Evolutionary conservation across 805 yeast species (phyloP), one percentile per base, ranked within the genome.

Genomic region (Candida maris): DNA sequence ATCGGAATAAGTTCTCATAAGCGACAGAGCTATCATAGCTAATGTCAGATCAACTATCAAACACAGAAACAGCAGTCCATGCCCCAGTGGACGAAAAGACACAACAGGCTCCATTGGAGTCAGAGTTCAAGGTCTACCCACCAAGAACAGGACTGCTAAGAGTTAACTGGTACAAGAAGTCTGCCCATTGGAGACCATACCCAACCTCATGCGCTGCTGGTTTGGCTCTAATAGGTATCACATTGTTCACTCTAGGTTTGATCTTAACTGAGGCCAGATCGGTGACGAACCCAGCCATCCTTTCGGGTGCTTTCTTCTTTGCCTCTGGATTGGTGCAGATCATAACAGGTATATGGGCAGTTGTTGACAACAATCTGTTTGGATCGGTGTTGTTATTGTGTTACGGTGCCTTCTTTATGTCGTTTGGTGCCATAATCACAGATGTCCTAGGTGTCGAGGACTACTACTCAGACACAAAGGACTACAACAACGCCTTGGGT

Each of bases 161-260:
- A 51, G 69, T 71, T 12, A 69, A 65, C 38, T 56, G 62, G 39
- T 71, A 75, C 41, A 61, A 67, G 15, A 58, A 65, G 38, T 69
- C 79, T 5, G 39, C 45, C 22, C 39, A 46, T 13, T 52, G 59
- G 33, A 70, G 77, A 50, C 69, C 63, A 39, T 68, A 62, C 42
- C 74, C 70, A 30, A 66, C 70, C 35, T 71, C 79, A 3, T 68
- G 75, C 18, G 69, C 78, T 3, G 59, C 73, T 18, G 80, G 80
- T 14, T 57, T 73, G 28, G 58, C 62, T 9, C 62, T 70, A 3
- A 66, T 65, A 42, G 70, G 70, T 9, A 52, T 70, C 20, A 64
- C 75, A n/a, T 61, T 75, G 9, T 71, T 75, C 46, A 61, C 69
- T 2, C 55, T 74, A 35, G 73, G 75, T 16, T 55, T 75, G 46